A percentile compares a stretch with the other conserved stretches of the same genome.
phyloP scores from a whole-genome alignment of 2,329 filamentous ascomycete species.

The Talaromyces sp. region DNA sequence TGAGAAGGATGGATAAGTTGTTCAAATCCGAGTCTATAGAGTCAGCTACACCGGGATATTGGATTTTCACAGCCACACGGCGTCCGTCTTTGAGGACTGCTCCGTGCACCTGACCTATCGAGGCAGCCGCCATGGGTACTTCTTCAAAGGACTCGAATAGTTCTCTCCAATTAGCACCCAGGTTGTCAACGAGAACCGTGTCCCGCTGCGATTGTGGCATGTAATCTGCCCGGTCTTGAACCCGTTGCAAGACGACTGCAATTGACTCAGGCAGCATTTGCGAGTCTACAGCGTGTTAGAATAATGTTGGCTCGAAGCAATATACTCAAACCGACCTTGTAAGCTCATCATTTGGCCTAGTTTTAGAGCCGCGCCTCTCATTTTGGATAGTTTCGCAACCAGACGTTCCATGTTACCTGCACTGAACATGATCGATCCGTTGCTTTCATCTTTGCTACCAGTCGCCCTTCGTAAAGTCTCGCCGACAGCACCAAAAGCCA shows the following conservation, averaged over 20 bases:
- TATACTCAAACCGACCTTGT: slow-evolving; percentile 51
- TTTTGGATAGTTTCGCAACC: slow-evolving; percentile 86
- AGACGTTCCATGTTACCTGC: slow-evolving; percentile 87
- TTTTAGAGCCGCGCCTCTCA: slow-evolving; percentile 96
- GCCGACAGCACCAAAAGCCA: slow-evolving; percentile 87
- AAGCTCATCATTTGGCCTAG: slow-evolving; percentile 98
- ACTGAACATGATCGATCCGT: slow-evolving; percentile 81
- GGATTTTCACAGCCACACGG: slow-evolving; percentile 88
- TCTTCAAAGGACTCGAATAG: slow-evolving; percentile 84
- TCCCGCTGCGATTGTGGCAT: slow-evolving; percentile 95
- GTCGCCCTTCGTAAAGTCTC: slow-evolving; percentile 79
- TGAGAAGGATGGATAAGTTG: slow-evolving; percentile 85
- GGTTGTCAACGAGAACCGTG: slow-evolving; percentile 70
- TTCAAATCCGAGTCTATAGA: slow-evolving; percentile 96
- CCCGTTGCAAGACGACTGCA: slow-evolving; percentile 83
- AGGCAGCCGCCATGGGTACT: slow-evolving; percentile 87
- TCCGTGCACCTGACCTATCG: slow-evolving; percentile 92
- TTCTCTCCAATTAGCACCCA: slow-evolving; percentile 79
- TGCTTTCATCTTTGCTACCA: slow-evolving; percentile 53
- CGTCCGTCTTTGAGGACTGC: slow-evolving; percentile 71
- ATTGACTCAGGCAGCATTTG: slow-evolving; percentile 89
- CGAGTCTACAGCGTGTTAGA: slow-evolving; percentile 54
- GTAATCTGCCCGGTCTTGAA: slow-evolving; percentile 95
- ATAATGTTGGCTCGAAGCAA: neutral
- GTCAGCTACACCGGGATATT: slow-evolving; percentile 92